Percentiles rank a stretch among this genome's conserved stretches.
Evolutionary conservation across 257 asterid species (phyloP).

Genomic region (Cordia subcordata): DNA sequence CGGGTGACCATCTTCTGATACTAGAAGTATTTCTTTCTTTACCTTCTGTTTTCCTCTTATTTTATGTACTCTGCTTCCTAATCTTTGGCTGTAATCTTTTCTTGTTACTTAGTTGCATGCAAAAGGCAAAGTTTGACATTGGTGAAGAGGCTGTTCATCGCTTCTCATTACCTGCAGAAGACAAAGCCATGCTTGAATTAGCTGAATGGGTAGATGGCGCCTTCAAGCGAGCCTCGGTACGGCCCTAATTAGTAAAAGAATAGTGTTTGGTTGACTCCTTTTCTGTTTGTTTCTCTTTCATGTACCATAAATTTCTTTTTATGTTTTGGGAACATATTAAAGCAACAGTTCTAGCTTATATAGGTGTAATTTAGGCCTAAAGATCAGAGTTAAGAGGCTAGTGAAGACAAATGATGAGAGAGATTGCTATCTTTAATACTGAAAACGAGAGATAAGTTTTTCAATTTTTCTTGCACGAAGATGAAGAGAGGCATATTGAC

Average conservation of each 20-base stretch:
- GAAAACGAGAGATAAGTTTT: too few relatives aligned
- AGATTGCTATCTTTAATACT: too few relatives aligned
- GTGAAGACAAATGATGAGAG: too few relatives aligned
- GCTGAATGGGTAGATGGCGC: constrained; percentile 98
- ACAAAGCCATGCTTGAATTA: constrained; percentile 85
- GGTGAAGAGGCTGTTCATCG: constrained; percentile 97
- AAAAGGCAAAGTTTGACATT: constrained; percentile 89
- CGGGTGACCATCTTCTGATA: background rate
- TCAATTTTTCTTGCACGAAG: too few relatives aligned
- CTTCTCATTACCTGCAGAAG: constrained; percentile 92
- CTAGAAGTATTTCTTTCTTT: background rate
- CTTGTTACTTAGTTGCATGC: constrained; percentile 80
- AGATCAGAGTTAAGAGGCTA: too few relatives aligned
- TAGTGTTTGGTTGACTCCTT: background rate
- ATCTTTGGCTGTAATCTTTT: constrained; percentile 21
- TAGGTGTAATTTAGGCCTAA: too few relatives aligned
- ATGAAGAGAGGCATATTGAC: too few relatives aligned
- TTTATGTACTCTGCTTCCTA: background rate
- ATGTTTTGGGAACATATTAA: too few relatives aligned
- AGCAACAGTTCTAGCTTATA: too few relatives aligned
- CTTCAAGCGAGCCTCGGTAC: constrained; percentile 76
- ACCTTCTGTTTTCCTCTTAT: background rate
- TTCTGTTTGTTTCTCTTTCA: background rate
- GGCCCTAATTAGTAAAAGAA: constrained; percentile 28
- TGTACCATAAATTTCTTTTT: background rate